A percentile compares a stretch with the other conserved stretches of the same genome.
Conservation (phyloP, 2,329 filamentous ascomycete species). For the Aspergillus sp. region DNA sequence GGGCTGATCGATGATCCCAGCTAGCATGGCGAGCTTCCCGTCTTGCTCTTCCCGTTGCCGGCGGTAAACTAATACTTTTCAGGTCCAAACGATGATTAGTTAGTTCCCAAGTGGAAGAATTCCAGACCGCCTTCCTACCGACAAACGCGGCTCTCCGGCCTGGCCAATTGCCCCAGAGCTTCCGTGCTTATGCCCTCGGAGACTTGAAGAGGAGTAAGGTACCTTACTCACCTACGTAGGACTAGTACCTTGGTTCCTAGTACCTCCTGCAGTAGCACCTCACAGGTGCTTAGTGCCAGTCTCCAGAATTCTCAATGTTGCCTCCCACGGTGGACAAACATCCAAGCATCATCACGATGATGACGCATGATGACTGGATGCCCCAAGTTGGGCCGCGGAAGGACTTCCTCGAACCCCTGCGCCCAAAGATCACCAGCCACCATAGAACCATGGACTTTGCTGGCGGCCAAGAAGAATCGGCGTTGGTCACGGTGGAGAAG, state of each 20-base stretch:
- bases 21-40: conserved; percentile 14
- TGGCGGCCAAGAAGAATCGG: conserved; percentile 16
- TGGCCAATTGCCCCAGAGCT: neutral
- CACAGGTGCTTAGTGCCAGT: neutral
- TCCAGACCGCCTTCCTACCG: conserved; percentile 10
- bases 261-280: neutral
- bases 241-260: neutral
- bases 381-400: conserved; percentile 10
- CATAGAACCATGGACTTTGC: conserved; percentile 13
- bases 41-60: conserved; percentile 17
- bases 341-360: neutral
- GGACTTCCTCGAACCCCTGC: conserved; percentile 1
- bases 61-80: conserved; percentile 11
- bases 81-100: neutral
- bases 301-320: neutral
- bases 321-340: neutral
- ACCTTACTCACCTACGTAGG: no score
- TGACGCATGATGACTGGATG: conserved; percentile 7
- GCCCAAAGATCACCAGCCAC: conserved; percentile 1
- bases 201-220: neutral
- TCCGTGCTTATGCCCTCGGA: neutral
- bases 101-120: neutral
- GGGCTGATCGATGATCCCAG: conserved; percentile 29
- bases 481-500: conserved; percentile 18
- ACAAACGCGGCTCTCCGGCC: conserved; percentile 11